These are phyloP conservation scores for Penicillium frequentans DNA, from an alignment of 2,329 filamentous ascomycete species.

Conservation along the genomic window DNA sequence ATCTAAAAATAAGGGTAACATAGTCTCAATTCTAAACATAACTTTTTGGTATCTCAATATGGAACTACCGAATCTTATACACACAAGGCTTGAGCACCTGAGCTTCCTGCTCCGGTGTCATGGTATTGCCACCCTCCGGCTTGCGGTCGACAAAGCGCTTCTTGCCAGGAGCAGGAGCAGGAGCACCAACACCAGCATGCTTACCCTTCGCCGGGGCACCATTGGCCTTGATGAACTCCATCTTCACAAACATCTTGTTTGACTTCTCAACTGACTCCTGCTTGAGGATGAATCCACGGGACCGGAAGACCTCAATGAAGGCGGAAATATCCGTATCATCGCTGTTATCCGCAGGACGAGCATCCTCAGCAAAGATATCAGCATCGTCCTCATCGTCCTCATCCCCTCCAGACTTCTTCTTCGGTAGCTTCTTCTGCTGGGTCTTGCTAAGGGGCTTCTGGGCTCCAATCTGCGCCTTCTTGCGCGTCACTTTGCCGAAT, in stretches of 20 bases:
- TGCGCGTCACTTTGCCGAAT: slow-evolving; percentile 63
- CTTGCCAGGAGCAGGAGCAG: slow-evolving; percentile 33
- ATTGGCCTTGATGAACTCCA: slow-evolving; percentile 86
- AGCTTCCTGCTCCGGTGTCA: slow-evolving; percentile 60
- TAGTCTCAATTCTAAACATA: neutral
- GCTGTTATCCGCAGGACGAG: slow-evolving; percentile 55
- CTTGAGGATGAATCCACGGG: slow-evolving; percentile 81
- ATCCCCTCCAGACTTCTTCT: slow-evolving; percentile 51
- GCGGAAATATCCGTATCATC: slow-evolving; percentile 82
- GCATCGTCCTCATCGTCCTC: slow-evolving; percentile 48
- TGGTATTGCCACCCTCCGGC: slow-evolving; percentile 53
- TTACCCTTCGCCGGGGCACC: slow-evolving; percentile 72
- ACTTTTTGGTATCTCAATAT: slow-evolving; percentile 1
- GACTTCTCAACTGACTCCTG: slow-evolving; percentile 72
- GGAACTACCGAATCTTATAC: slow-evolving; percentile 76
- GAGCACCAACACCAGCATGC: slow-evolving; percentile 47
- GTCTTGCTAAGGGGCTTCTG: slow-evolving; percentile 42
- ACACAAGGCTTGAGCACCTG: slow-evolving; percentile 91
- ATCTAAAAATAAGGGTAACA: neutral
- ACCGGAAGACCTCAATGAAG: slow-evolving; percentile 79
- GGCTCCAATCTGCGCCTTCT: slow-evolving; percentile 43
- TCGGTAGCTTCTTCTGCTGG: slow-evolving; percentile 45
- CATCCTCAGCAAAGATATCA: slow-evolving; percentile 52
- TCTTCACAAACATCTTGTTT: slow-evolving; percentile 98
- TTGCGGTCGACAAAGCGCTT: slow-evolving; percentile 58